Base-by-base conservation (phyloP, 164 flowering plant genomes). In the Dillenia turbinata region DNA sequence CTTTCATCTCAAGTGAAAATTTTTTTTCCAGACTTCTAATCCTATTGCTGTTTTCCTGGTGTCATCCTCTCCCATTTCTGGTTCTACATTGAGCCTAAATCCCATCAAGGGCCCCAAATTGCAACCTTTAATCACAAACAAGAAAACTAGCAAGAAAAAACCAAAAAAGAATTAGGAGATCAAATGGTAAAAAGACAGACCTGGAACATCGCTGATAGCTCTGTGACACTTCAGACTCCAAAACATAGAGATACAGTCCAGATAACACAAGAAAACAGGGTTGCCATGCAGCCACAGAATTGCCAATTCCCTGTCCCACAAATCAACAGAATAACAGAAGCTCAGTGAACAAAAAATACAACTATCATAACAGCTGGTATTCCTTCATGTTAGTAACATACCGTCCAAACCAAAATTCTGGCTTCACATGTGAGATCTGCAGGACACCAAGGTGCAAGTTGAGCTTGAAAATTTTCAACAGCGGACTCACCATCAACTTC, bases 341-440 rank as follows among this genome's bases (percentile, higher is more conserved):
- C 55, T 56, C 9, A 49, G 12, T 14, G 68, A 45, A 8, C 11
- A 53, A 12, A 46, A 1, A 40, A 16, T 7, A 43, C 12, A 24
- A 33, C 47, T 12, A 17, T 22, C 50, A 11, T 19, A 59, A 15
- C 55, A 49, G 13, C 15, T 62, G 26, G 33, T 19, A 57, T 49
- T 51, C 47, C n/a, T 22, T 4, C 9, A 49, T 47, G 43, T 10
- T 47, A 54, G 44, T 10, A 44, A 57, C 81, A 67, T 78, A 92
- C 99, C 92, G 70, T 81, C 99, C 99, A 95, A 56, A 95, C 97
- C 57, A 95, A 83, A 64, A 92, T 79, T 75, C 84, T 79, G 71
- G 89, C 96, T 74, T 83, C 83, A 49, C 75, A 50, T 54, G 89
- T 73, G 73, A 92, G 79, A 77, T 95, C 96, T 61, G 87, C 81